Percentiles rank a stretch among this genome's conserved stretches.
phyloP scores from a whole-genome alignment of 768 basidiomycete species.

The Mycena olivaceomarginata region DNA sequence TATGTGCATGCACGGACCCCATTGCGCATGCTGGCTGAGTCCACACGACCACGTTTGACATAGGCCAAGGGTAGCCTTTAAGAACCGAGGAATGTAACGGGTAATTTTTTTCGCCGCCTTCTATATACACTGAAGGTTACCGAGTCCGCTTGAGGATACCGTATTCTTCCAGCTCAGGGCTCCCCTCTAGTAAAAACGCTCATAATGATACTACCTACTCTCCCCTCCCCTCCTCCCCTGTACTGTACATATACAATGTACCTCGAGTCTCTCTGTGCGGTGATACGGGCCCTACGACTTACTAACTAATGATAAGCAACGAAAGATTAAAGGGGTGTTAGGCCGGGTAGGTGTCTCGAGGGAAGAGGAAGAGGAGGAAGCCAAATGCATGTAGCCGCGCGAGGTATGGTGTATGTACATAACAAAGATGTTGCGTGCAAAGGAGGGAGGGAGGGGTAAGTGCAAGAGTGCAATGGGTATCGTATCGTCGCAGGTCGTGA shows the following conservation, averaged over 20 bases:
- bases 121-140: too few relatives aligned
- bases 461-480: conserved; percentile 35
- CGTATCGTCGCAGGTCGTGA: conserved; percentile 12
- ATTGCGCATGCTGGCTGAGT: too few relatives aligned
- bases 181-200: conserved; percentile 5
- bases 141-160: too few relatives aligned
- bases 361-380: neutral
- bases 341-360: conserved; percentile 4
- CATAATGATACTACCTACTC: conserved; percentile 27
- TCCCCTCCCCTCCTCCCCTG: neutral
- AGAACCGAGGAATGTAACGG: too few relatives aligned
- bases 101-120: too few relatives aligned
- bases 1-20: too few relatives aligned
- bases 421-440: conserved; percentile 26
- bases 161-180: too few relatives aligned
- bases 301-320: conserved; percentile 42
- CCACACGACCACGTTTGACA: too few relatives aligned
- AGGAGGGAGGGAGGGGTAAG: conserved; percentile 18
- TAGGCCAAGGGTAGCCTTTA: too few relatives aligned
- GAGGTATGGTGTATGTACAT: conserved; percentile 15
- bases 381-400: neutral
- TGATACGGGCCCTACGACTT: neutral
- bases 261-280: conserved; percentile 1
- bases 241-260: conserved; percentile 30
- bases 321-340: conserved; percentile 45